phyloP scores from a whole-genome alignment of 75 land plant genomes.

The Sequoiadendron giganteum region DNA sequence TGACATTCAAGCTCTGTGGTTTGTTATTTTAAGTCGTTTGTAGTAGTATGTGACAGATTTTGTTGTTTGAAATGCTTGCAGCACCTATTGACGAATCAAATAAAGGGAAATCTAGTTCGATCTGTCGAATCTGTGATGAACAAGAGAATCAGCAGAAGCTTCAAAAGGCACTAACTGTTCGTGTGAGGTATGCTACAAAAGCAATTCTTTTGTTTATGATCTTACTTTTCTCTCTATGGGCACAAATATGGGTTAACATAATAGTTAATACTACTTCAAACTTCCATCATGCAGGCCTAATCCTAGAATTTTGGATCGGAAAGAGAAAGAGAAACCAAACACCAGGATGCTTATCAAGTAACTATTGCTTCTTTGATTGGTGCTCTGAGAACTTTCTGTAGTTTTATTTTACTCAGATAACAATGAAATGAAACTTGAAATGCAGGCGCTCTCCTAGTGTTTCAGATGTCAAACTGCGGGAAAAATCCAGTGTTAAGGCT shows the following conservation, averaged over 20 bases:
- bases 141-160: neutral
- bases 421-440: conserved; percentile 1
- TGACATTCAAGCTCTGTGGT: neutral
- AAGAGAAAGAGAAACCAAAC: neutral
- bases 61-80: neutral
- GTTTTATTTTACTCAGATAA: neutral
- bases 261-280: neutral
- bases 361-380: neutral
- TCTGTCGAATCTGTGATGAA: neutral
- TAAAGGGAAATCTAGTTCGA: neutral
- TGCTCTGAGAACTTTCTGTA: neutral
- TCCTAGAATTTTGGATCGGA: conserved; percentile 1
- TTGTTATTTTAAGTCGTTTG: neutral
- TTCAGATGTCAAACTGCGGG: neutral
- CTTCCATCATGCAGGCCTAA: neutral
- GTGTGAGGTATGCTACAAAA: neutral
- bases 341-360: neutral
- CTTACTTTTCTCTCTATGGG: neutral
- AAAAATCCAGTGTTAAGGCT: neutral
- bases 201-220: neutral
- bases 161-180: neutral
- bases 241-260: neutral
- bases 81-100: neutral
- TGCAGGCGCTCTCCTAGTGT: conserved; percentile 11
- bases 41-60: neutral